phyloP scores from a whole-genome alignment of 106 monocot species.

The Allium sativum region DNA sequence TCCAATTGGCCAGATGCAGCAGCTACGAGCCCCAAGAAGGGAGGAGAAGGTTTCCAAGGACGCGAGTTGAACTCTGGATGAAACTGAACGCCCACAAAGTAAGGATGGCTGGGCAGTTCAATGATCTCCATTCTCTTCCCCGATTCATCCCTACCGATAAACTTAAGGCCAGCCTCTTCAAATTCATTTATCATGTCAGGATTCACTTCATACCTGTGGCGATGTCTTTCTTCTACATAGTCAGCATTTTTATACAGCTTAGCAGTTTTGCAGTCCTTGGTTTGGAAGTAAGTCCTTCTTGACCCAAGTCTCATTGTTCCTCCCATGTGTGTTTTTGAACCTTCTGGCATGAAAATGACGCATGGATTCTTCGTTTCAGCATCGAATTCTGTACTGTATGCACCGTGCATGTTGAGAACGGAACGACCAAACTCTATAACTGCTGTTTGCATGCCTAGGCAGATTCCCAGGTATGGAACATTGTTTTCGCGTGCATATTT shows the following conservation, averaged over 20 bases:
- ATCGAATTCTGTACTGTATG: constrained; percentile 66
- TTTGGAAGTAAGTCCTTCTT: no score
- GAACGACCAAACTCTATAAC: constrained; percentile 69
- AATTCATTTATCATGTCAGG: constrained; percentile 64
- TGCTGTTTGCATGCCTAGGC: constrained; percentile 72
- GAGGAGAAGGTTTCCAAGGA: constrained; percentile 76
- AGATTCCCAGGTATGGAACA: constrained; percentile 66
- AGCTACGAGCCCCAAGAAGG: constrained; percentile 59
- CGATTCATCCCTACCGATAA: constrained; percentile 82
- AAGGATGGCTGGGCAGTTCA: constrained; percentile 43
- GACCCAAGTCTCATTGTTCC: no score
- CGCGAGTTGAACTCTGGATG: constrained; percentile 93
- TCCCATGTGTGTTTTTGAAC: constrained; percentile 53
- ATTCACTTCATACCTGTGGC: constrained; percentile 85
- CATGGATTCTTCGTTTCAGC: constrained; percentile 41
- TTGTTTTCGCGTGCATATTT: constrained; percentile 71
- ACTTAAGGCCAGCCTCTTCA: constrained; percentile 58
- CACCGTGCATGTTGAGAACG: constrained; percentile 41
- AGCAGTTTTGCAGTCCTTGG: no score
- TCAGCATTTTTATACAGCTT: constrained; percentile 14
- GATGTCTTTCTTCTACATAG: constrained; percentile 60
- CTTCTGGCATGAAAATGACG: constrained; percentile 81
- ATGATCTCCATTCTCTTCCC: constrained; percentile 55
- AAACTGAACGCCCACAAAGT: constrained; percentile 70
- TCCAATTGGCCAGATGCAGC: no score